phyloP scores from a whole-genome alignment of 345 rosid genomes.

The Ceriops tagal region DNA sequence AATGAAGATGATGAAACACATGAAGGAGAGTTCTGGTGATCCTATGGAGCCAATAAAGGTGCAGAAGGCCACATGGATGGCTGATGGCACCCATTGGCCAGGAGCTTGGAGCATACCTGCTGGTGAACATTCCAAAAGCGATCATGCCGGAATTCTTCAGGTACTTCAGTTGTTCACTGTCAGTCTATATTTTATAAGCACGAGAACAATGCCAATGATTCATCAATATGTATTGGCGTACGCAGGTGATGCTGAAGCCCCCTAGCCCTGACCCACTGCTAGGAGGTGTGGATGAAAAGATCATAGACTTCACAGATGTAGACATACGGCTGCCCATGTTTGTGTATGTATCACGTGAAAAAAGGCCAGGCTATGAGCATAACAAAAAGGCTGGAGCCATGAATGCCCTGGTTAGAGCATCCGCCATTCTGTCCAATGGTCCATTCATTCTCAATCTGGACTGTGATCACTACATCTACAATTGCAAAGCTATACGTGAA shows the following conservation, averaged over 20 bases:
- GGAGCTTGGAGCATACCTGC: conserved; percentile 66
- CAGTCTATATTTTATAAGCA: neutral
- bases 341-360: conserved; percentile 84
- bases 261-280: conserved; percentile 67
- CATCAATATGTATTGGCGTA: neutral
- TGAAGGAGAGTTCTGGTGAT: conserved; percentile 70
- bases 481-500: conserved; percentile 83
- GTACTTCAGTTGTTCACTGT: conserved; percentile 9
- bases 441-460: conserved; percentile 92
- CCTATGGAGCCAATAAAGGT: conserved; percentile 64
- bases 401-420: conserved; percentile 83
- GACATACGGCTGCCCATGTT: conserved; percentile 91
- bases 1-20: conserved; percentile 80
- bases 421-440: conserved; percentile 88
- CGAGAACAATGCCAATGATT: neutral
- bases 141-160: conserved; percentile 88
- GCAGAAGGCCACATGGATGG: conserved; percentile 96
- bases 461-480: conserved; percentile 92
- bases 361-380: conserved; percentile 90
- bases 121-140: conserved; percentile 80
- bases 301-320: conserved; percentile 65
- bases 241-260: conserved; percentile 86
- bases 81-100: conserved; percentile 98
- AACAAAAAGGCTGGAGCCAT: conserved; percentile 99
- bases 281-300: conserved; percentile 61